Evolutionary conservation across 495 filamentous ascomycete species (phyloP).

Genomic region (Hypoxylon crocopeplum): DNA sequence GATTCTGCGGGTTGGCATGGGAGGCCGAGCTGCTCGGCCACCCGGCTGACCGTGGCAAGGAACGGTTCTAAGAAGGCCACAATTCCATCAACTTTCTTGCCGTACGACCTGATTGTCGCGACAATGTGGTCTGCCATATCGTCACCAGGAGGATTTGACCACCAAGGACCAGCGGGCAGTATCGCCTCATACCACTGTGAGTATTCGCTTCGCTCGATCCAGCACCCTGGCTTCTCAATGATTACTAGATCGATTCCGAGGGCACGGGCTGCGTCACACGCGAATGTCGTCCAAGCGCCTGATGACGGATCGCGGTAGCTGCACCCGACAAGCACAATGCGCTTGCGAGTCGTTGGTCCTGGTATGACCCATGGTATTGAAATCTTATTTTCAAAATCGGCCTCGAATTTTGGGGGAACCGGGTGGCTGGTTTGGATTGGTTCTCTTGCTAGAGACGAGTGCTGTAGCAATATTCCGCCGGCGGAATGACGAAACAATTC

Average conservation of each 20-base stretch:
- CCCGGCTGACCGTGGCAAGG: constrained; percentile 45
- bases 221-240: constrained; percentile 55
- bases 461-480: constrained; percentile 27
- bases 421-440: not conserved
- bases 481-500: constrained; percentile 31
- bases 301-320: constrained; percentile 47
- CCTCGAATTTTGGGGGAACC: constrained; percentile 14
- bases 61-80: constrained; percentile 50
- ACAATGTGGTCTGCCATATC: constrained; percentile 44
- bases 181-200: constrained; percentile 45
- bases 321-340: constrained; percentile 46
- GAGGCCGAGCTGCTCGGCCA: constrained; percentile 43
- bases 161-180: constrained; percentile 34
- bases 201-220: constrained; percentile 50
- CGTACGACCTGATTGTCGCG: constrained; percentile 41
- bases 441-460: not conserved
- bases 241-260: constrained; percentile 55
- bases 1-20: constrained; percentile 43
- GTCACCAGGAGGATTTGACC: constrained; percentile 41
- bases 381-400: constrained; percentile 34
- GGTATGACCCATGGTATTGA: constrained; percentile 41
- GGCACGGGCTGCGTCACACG: constrained; percentile 47
- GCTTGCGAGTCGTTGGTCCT: constrained; percentile 34
- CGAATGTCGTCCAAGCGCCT: constrained; percentile 41
- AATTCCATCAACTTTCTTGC: constrained; percentile 46